Evolutionary conservation across 768 basidiomycete genomes (phyloP), one percentile per base, ranked within the genome.

Genomic region (Agrocybe pediades): DNA sequence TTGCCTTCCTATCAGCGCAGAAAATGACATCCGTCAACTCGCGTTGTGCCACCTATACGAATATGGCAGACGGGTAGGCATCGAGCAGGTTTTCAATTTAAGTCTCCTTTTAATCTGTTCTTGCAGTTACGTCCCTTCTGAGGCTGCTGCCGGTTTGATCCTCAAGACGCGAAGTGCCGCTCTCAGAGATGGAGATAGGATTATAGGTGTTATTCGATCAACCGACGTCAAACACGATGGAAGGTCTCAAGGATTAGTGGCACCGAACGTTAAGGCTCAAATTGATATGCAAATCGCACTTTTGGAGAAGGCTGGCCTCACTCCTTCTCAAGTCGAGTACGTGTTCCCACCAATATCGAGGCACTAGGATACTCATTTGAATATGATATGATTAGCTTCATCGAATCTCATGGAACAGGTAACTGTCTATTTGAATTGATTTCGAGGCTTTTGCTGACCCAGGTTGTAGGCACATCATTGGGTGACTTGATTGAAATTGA

Each of bases 331-430:
- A 41, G 68, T 72, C 39, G 67, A 74, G 71, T 74, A 54, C 21
- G 71, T 63, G n/a, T 44, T 17, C 4, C n/a, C 39, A 1, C 9
- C 17, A 20, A 2, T 16, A 11, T 23, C 9, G n/a, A n/a, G n/a
- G n/a, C n/a, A 17, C 15, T 25, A 9, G 3, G 39, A 39, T 15
- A 17, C 49, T 5, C 27, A n/a, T 17, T 41, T 9, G 43, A 25
- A 54, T 17, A 27, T 50, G 23, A 42, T 41, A 1, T 2, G 41
- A 1, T n/a, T 53, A 73, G 72, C 48, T 71, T 72, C 46, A 60
- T 73, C 23, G 72, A 73, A 54, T 59, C 70, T 9, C 72, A 73
- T 52, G 72, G 72, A 41, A 73, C 72, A 9, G 71, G 71, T 67
- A 53, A 15, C n/a, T 36, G 49, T 33, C 40, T 45, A 26, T 50